Conservation (phyloP, 176 grass and related monocot genomes). For the Paspalum notatum region DNA sequence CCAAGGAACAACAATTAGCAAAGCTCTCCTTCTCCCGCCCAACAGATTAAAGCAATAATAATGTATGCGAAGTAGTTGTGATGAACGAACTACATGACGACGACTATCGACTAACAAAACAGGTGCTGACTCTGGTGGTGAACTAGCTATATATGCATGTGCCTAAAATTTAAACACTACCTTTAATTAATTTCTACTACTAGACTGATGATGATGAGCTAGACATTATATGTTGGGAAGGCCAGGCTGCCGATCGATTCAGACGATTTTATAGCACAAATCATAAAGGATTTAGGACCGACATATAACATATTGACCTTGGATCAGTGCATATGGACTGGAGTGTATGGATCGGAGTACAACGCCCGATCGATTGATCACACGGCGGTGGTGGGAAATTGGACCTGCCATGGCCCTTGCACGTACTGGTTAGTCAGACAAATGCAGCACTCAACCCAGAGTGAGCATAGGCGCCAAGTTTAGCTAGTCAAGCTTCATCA, state of each 20-base stretch:
- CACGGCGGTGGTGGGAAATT: constrained; percentile 38
- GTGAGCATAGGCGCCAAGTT: constrained; percentile 12
- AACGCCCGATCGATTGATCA: neutral
- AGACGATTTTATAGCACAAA: neutral
- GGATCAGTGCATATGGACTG: neutral
- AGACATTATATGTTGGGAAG: neutral
- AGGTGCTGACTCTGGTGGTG: neutral
- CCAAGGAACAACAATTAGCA: neutral
- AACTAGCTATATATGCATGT: constrained; percentile 34
- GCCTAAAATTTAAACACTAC: neutral
- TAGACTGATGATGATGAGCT: constrained; percentile 4
- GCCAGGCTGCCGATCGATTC: neutral
- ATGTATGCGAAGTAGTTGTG: neutral
- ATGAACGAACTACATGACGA: constrained; percentile 18
- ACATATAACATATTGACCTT: neutral
- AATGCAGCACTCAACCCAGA: constrained; percentile 40
- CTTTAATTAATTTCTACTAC: neutral
- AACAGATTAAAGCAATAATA: neutral
- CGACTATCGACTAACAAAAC: neutral
- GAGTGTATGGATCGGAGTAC: too few species aligned
- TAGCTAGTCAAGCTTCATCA: constrained; percentile 16
- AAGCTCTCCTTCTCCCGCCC: neutral
- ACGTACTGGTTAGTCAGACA: constrained; percentile 27
- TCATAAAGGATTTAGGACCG: too few species aligned
- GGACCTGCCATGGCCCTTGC: constrained; percentile 29